Base-by-base conservation (phyloP, 2,329 filamentous ascomycete genomes). In the Plectosphaerella sp. region DNA sequence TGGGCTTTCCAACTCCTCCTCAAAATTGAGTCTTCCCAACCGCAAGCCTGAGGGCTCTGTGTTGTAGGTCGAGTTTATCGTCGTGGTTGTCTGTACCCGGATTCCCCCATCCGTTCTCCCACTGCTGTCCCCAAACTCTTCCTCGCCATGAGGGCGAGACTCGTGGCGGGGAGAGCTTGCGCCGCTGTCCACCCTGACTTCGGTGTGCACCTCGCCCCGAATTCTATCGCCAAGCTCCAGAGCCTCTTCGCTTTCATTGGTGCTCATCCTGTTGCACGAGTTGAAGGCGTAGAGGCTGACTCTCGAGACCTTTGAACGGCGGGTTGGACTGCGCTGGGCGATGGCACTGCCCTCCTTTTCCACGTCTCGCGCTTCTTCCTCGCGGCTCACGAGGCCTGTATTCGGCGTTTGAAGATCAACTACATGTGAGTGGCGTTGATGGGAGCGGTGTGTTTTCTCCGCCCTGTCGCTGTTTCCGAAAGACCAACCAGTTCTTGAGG, bases 151-250 rank as follows among this genome's bases (percentile, higher is more conserved):
- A 45, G 8, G 28, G n/a, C n/a, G n/a, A n/a, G n/a, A n/a, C 28
- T 33, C 28, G 28, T 12, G 33, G 5, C n/a, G 41, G 41, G n/a
- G 16, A 8, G n/a, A 35, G 8, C 33, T 35, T 12, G 28, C 39
- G 47, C 12, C 24, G 28, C 28, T 33, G 28, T 33, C 28, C 28
- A 47, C 24, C 28, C 50, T 54, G 25, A 68, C 66, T 18, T 68
- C 58, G 24, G 66, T 68, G 41, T 59, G 59, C 10, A 68, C 66
- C 25, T 67, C 58, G 24, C 66, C 64, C 4, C 54, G 51, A 10
- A 57, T 50, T 54, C 64, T 66, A 45, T 69, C 64, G 3, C 64
- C 66, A 15, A 67, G 54, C n/a, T 64, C 61, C 14, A 66, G 49
- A 39, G 61, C 53, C 16, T 43, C 41, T 18, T 43, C n/a, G 39